phyloP scores from a whole-genome alignment of 2,329 filamentous ascomycete genomes.

The Bipolaris bicolor region DNA sequence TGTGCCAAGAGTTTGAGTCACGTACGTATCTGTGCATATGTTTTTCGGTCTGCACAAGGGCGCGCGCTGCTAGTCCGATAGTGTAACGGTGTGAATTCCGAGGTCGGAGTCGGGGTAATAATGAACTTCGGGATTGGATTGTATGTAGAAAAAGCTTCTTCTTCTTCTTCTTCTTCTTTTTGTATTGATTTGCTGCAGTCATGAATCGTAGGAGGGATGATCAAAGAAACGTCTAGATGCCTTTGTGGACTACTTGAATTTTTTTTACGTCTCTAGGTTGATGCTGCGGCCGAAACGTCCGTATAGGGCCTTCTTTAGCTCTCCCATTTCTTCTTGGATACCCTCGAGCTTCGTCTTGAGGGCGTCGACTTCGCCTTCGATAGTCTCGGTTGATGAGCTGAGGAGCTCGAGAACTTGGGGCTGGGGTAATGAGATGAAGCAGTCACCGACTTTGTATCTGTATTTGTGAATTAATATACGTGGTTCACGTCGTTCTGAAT shows the following conservation, averaged over 20 bases:
- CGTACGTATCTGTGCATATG: no score
- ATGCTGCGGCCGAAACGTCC: slow-evolving; percentile 95
- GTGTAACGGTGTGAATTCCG: no score
- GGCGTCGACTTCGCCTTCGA: slow-evolving; percentile 76
- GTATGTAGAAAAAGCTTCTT: no score
- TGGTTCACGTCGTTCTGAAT: neutral
- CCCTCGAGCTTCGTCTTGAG: slow-evolving; percentile 78
- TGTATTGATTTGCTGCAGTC: neutral
- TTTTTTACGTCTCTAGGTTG: slow-evolving; percentile 80
- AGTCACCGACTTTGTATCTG: slow-evolving; percentile 96
- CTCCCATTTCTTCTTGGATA: slow-evolving; percentile 84
- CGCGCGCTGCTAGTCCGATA: no score
- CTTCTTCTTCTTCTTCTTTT: no score
- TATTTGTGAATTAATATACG: neutral
- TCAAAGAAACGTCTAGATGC: neutral
- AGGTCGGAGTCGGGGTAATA: no score
- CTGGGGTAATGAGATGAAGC: slow-evolving; percentile 86
- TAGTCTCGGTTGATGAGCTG: slow-evolving; percentile 69
- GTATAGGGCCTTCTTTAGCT: slow-evolving; percentile 90
- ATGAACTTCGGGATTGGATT: no score
- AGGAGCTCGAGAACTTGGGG: slow-evolving; percentile 88
- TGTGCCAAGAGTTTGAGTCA: no score
- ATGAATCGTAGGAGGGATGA: no score
- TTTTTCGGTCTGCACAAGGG: no score
- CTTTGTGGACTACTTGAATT: neutral